A percentile compares a stretch with the other conserved stretches of the same genome.
phyloP scores from a whole-genome alignment of 139 green algal genomes.

The Haematococcus sp. region DNA sequence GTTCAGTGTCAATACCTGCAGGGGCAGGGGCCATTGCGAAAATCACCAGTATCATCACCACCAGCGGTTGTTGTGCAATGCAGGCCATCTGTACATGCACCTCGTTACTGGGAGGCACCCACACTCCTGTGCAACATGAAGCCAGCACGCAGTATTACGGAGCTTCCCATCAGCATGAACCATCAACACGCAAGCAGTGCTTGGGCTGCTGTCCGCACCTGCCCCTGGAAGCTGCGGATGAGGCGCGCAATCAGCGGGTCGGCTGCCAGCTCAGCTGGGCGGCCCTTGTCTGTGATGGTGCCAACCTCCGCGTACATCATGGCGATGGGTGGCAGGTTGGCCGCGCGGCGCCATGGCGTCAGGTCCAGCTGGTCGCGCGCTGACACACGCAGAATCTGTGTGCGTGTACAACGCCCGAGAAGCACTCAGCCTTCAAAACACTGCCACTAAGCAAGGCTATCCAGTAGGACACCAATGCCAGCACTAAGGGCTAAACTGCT shows the following conservation, averaged over 20 bases:
- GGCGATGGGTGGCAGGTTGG: slow-evolving; percentile 40
- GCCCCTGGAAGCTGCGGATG: slow-evolving; percentile 49
- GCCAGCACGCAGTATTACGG: too few species aligned
- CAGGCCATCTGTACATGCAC: too few species aligned
- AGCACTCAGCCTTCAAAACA: too few species aligned
- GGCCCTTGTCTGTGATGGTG: slow-evolving; percentile 56
- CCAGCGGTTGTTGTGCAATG: too few species aligned
- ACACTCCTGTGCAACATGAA: too few species aligned
- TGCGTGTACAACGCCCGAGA: background rate
- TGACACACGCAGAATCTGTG: slow-evolving; percentile 65
- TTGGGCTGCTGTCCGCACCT: too few species aligned
- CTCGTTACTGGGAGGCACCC: too few species aligned
- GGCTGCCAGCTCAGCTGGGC: slow-evolving; percentile 62
- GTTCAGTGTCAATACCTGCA: slow-evolving; percentile 70
- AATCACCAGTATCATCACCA: background rate
- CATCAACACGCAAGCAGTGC: too few species aligned
- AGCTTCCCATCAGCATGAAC: too few species aligned
- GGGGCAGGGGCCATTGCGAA: background rate
- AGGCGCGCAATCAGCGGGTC: slow-evolving; percentile 61
- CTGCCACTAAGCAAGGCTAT: too few species aligned
- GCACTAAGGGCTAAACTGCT: too few species aligned
- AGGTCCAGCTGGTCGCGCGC: slow-evolving; percentile 53
- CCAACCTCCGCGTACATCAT: slow-evolving; percentile 74
- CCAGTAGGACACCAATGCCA: too few species aligned
- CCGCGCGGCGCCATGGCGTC: slow-evolving; percentile 37